These are phyloP conservation scores for Calonectria leucothoes DNA, from an alignment of 2,329 filamentous ascomycete species.

Conservation along the genomic window DNA sequence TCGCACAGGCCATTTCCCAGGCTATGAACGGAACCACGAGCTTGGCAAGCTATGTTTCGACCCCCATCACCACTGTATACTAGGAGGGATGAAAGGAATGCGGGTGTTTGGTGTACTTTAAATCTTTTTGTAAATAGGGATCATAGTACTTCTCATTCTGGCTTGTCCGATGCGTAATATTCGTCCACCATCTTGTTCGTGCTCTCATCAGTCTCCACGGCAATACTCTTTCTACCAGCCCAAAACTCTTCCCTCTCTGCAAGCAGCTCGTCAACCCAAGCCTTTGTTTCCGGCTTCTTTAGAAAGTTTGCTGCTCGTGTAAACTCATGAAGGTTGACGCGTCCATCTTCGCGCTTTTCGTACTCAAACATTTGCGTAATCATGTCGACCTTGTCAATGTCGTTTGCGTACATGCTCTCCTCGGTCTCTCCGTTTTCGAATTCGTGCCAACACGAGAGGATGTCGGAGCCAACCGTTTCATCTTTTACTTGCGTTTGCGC, in stretches of 20 bases:
- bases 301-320: slow-evolving; percentile 80
- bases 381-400: slow-evolving; percentile 97
- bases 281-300: slow-evolving; percentile 79
- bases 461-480: slow-evolving; percentile 52
- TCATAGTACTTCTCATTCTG: background rate
- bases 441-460: slow-evolving; percentile 77
- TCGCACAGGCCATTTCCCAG: slow-evolving; percentile 51
- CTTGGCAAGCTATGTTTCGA: slow-evolving; percentile 41
- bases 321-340: slow-evolving; percentile 86
- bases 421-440: slow-evolving; percentile 89
- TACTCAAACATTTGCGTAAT: slow-evolving; percentile 97
- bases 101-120: background rate
- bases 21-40: slow-evolving; percentile 44
- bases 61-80: slow-evolving; percentile 37
- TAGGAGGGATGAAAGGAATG: slow-evolving; percentile 4
- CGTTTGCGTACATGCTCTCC: slow-evolving; percentile 91
- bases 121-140: background rate
- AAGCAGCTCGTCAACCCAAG: slow-evolving; percentile 82
- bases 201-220: background rate
- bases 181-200: background rate
- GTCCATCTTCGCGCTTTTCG: slow-evolving; percentile 75
- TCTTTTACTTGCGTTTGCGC: slow-evolving; percentile 78
- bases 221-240: slow-evolving; percentile 47
- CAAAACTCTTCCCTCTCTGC: slow-evolving; percentile 81
- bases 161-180: background rate